Conservation (phyloP, 352 stramenopile genomes). For the Phytophthora quininea region DNA sequence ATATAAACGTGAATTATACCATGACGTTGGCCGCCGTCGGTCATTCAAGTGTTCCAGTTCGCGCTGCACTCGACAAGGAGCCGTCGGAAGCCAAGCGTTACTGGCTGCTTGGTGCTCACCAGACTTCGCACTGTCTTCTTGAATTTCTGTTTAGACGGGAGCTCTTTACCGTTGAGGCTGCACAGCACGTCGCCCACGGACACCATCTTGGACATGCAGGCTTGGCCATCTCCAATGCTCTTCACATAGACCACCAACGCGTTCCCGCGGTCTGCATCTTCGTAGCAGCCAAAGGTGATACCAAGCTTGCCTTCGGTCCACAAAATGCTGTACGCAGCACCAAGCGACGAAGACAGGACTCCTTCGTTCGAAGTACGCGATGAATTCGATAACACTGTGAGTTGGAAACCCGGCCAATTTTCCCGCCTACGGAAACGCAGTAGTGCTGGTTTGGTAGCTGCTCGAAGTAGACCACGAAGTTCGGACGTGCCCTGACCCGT, state of each 20-base stretch:
- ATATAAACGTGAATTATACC: conserved; percentile 37
- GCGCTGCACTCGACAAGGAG: conserved; percentile 39
- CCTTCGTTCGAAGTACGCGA: conserved; percentile 19
- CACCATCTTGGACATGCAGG: conserved; percentile 44
- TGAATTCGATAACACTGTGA: conserved; percentile 24
- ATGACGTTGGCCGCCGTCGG: neutral
- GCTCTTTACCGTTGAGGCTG: conserved; percentile 41
- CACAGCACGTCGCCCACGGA: conserved; percentile 41
- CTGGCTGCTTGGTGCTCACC: conserved; percentile 33
- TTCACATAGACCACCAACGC: conserved; percentile 55
- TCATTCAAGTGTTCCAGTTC: conserved; percentile 13
- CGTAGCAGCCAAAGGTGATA: conserved; percentile 49
- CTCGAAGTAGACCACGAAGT: conserved; percentile 39
- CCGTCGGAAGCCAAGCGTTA: conserved; percentile 49
- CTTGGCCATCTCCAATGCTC: conserved; percentile 37
- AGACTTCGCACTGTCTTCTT: conserved; percentile 45
- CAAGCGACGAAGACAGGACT: neutral
- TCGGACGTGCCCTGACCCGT: conserved; percentile 26
- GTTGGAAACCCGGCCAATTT: conserved; percentile 18
- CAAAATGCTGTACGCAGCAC: conserved; percentile 45
- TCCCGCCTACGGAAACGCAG: conserved; percentile 39
- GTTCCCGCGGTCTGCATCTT: conserved; percentile 37
- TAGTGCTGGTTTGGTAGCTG: conserved; percentile 40
- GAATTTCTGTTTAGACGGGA: conserved; percentile 38
- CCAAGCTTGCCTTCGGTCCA: conserved; percentile 48